A percentile compares a stretch with the other conserved stretches of the same genome.
Evolutionary conservation across 768 basidiomycete genomes (phyloP).

Genomic region (Hebeloma cylindrosporum): DNA sequence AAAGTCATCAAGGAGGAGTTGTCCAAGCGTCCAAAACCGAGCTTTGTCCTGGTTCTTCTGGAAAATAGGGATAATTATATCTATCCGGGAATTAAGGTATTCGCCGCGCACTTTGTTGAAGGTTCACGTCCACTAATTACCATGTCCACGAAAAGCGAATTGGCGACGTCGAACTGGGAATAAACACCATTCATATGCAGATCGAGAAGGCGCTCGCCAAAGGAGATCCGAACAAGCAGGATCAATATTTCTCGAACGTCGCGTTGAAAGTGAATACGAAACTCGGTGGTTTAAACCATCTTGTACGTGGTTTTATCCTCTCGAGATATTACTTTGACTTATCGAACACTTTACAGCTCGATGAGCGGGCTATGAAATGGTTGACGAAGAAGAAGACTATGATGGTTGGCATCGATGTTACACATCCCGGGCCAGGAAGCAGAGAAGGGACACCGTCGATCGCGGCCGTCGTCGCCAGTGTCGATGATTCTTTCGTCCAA

Average conservation of each 20-base stretch:
- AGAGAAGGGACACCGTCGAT: constrained; percentile 76
- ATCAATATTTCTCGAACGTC: constrained; percentile 82
- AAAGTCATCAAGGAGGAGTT: constrained; percentile 35
- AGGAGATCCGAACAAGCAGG: constrained; percentile 54
- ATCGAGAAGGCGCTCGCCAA: constrained; percentile 61
- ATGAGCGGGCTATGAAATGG: constrained; percentile 58
- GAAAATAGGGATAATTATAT: constrained; percentile 69
- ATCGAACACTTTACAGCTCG: constrained; percentile 39
- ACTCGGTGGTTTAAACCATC: constrained; percentile 79
- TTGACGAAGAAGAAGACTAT: constrained; percentile 68
- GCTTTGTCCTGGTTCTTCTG: constrained; percentile 70
- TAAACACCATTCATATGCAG: constrained; percentile 76
- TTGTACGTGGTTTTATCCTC: constrained; percentile 27
- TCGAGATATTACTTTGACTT: background rate
- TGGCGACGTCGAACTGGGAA: constrained; percentile 69
- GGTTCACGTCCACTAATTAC: background rate
- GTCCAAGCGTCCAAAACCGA: constrained; percentile 40
- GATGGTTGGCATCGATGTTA: constrained; percentile 85
- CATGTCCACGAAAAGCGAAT: constrained; percentile 43
- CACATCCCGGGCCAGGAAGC: constrained; percentile 72
- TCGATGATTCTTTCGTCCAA: constrained; percentile 68
- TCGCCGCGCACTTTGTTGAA: background rate
- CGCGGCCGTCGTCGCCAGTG: constrained; percentile 78
- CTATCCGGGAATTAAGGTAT: constrained; percentile 76
- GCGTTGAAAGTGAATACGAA: constrained; percentile 83